phyloP scores from a whole-genome alignment of 805 yeast species.

The Saccharomycopsis amapae region DNA sequence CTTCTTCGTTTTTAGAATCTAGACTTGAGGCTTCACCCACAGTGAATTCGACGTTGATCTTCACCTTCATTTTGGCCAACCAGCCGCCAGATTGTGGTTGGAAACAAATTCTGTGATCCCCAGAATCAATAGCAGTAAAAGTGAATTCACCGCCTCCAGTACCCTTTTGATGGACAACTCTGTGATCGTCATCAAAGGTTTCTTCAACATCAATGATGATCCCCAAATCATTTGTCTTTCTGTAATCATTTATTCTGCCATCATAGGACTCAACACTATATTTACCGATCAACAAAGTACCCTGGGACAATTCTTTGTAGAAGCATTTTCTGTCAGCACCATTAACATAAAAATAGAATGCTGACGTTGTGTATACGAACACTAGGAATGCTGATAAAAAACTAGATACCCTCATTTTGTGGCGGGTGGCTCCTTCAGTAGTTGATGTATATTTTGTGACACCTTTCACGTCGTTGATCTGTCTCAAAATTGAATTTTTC shows the following conservation, averaged over 20 bases:
- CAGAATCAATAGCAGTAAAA: slow-evolving; percentile 65
- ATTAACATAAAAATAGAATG: slow-evolving; percentile 43
- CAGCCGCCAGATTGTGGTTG: slow-evolving; percentile 49
- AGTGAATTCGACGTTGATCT: slow-evolving; percentile 56
- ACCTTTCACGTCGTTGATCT: background rate
- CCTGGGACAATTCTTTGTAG: slow-evolving; percentile 46
- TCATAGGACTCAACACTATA: slow-evolving; percentile 43
- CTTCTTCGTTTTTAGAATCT: slow-evolving; percentile 60
- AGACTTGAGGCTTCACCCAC: slow-evolving; percentile 58
- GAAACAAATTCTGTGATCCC: slow-evolving; percentile 73
- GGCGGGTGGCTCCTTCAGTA: background rate
- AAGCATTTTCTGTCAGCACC: slow-evolving; percentile 50
- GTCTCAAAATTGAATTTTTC: background rate
- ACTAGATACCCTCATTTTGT: slow-evolving; percentile 1
- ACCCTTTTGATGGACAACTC: slow-evolving; percentile 65
- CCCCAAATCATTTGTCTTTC: slow-evolving; percentile 31
- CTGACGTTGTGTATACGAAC: slow-evolving; percentile 1
- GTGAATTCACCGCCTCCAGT: slow-evolving; percentile 62
- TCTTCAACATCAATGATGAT: slow-evolving; percentile 45
- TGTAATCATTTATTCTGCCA: slow-evolving; percentile 30
- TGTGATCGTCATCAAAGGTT: slow-evolving; percentile 69
- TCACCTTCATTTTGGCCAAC: slow-evolving; percentile 51
- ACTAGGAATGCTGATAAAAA: background rate
- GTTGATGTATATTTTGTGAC: background rate
- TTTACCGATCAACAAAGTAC: slow-evolving; percentile 41